A percentile compares a stretch with the other conserved stretches of the same genome.
Evolutionary conservation across 345 rosid species (phyloP).

Genomic region (Laguncularia racemosa): DNA sequence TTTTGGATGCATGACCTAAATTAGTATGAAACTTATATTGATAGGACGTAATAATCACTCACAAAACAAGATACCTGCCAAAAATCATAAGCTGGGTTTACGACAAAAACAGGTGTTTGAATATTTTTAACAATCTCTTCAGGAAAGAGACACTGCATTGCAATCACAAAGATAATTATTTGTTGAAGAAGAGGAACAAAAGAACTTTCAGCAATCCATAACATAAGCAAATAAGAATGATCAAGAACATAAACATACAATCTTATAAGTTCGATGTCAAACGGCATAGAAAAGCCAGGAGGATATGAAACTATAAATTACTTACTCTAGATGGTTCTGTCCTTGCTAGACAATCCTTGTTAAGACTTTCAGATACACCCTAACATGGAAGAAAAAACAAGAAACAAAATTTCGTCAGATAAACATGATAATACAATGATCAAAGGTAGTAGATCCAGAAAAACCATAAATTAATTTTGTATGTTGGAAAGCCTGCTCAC

Average conservation of each 20-base stretch:
- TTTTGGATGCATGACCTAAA: conserved; percentile 6
- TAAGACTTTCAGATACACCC: conserved; percentile 56
- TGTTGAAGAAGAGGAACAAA: not conserved
- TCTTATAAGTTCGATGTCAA: too few relatives aligned
- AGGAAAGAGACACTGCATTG: conserved; percentile 62
- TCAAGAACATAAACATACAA: not conserved
- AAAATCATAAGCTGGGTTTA: conserved; percentile 81
- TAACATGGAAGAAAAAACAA: conserved; percentile 16
- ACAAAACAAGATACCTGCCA: conserved; percentile 66
- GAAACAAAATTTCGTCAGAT: not conserved
- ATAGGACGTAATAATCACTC: not conserved
- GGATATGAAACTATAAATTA: conserved; percentile 5
- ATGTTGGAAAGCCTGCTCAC: too few relatives aligned
- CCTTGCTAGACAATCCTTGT: conserved; percentile 29
- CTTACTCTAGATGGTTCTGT: conserved; percentile 39
- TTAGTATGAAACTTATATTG: not conserved
- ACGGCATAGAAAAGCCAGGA: not conserved
- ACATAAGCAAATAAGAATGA: conserved; percentile 1
- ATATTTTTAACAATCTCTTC: conserved; percentile 46
- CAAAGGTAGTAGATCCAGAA: too few relatives aligned
- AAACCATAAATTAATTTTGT: too few relatives aligned
- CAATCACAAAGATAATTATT: conserved; percentile 4
- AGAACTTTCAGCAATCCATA: conserved; percentile 2
- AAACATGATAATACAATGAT: too few relatives aligned
- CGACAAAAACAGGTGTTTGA: conserved; percentile 64